Evolutionary conservation across 1,284 basidiomycete genomes (phyloP), one percentile per base, ranked within the genome.

Genomic region (Schizophyllum amplum): DNA sequence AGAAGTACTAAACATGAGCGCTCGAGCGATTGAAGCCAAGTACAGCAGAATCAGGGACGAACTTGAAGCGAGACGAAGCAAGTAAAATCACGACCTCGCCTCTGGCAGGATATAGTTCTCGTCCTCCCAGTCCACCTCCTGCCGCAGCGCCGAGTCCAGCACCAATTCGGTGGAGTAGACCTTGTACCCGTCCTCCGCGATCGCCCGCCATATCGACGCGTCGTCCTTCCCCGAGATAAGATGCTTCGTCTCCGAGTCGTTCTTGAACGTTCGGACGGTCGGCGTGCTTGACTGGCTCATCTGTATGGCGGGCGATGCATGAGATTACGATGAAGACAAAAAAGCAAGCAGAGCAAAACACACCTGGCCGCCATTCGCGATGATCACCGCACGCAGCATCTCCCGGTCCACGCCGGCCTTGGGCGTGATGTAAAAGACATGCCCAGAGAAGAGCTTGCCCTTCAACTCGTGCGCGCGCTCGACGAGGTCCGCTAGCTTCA

Each of bases 381-480:
- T 69, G 17, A 91, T 74, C 5, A 92, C 81, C 55, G 80, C 83
- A 69, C 81, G 84, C 55, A 92, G 69, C 27, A 87, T 65, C 59
- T 82, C 82, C 25, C 69, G 66, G 51, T 83, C 80, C 0, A 83
- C 71, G 0, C 74, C 68, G 0, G 86, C 78, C 58, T 78, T 82
- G 0, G 79, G 75, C 0, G 89, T 92, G 55, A 91, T 70, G 63
- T 90, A 92, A 71, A 94, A 90, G 0, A 75, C 80, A 66, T 81
- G 80, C 4, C 79, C 79, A 5, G 75, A 71, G 57, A 94, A 82
- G 1, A 93, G 66, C 47, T 67, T 73, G 11, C 81, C 80, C 66
- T 63, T 77, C 79, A 0, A 88, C 84, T 1, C 83, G 76, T 24
- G 67, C 66, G 9, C 92, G 69, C 0, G 86, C 80, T 50, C 48